Base-by-base conservation (phyloP, 306 rosid genomes). In the Quercus mongolica region DNA sequence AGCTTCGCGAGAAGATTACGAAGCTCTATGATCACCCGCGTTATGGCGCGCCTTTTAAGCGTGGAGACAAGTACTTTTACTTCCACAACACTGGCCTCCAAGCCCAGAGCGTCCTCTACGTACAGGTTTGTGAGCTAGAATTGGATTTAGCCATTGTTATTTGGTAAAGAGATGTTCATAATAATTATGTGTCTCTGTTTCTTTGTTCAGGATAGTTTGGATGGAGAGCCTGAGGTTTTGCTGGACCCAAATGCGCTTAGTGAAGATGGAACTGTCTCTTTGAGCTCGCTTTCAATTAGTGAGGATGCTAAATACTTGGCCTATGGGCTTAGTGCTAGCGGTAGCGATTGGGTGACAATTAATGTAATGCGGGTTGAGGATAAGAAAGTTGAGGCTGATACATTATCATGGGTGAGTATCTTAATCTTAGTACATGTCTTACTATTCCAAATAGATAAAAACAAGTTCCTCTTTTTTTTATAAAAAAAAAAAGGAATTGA, bases 51-150 rank as follows among this genome's bases (percentile, higher is more conserved):
- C 99, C 98, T 63, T 91, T 85, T 33, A 83, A 80, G 77, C 82
- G 90, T 69, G 93, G 82, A 56, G 21, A 84, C 20, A 84, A 86
- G 84, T 90, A 85, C 85, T 95, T 95, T 49, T 95, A 93, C 85
- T 88, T 80, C 79, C 98, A 91, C 70, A 95, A 95, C 81, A 86
- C 98, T 0, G 98, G 99, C 4, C 98, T 95, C 85, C 97, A 95
- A 83, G 84, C 98, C 1, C 98, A 95, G 62, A 71, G 41, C 25
- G 92, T 95, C 28, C 91, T 92, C 14, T 89, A 90, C 78, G 83
- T 93, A 25, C 97, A 95, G 97, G 99, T 92, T 80, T 56, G 78
- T 71, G 76, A 6, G 71, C 84, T 62, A 57, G 31, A 80, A 49
- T 30, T 57, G 77, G 57, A 69, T 76, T 20, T 31, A n/a, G 51